These are phyloP conservation scores for Scortechinia acanthostroma DNA, from an alignment of 2,329 filamentous ascomycete species.

Conservation along the genomic window DNA sequence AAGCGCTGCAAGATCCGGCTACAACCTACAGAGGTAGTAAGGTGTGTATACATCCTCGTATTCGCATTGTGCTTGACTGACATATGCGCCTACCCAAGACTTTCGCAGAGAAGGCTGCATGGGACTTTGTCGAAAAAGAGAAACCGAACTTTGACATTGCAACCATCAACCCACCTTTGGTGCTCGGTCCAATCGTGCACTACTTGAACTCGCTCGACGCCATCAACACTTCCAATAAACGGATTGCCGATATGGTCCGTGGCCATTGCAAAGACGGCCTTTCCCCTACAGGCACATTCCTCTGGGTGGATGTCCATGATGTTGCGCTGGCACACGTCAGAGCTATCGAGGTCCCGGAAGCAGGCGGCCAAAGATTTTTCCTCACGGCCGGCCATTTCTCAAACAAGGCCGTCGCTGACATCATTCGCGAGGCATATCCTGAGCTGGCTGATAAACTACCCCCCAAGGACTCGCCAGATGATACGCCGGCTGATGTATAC, in stretches of 20 bases:
- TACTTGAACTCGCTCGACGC: slow-evolving; percentile 54
- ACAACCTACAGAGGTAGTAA: slow-evolving; percentile 31
- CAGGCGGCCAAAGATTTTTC: slow-evolving; percentile 56
- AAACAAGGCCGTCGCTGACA: slow-evolving; percentile 48
- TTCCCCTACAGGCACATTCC: slow-evolving; percentile 45
- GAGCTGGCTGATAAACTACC: slow-evolving; percentile 40
- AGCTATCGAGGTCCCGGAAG: slow-evolving; percentile 45
- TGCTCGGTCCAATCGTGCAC: slow-evolving; percentile 57
- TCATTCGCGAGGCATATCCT: slow-evolving; percentile 45
- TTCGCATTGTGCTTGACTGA: slow-evolving; percentile 7
- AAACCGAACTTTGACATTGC: slow-evolving; percentile 48
- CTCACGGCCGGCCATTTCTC: slow-evolving; percentile 51
- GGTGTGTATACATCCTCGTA: slow-evolving; percentile 30
- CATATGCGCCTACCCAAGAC: slow-evolving; percentile 31
- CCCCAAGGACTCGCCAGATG: slow-evolving; percentile 23
- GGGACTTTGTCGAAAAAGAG: slow-evolving; percentile 51
- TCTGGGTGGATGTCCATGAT: slow-evolving; percentile 55
- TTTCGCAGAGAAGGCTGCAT: slow-evolving; percentile 62
- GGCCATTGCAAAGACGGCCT: slow-evolving; percentile 52
- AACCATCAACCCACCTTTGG: slow-evolving; percentile 54
- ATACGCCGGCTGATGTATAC: slow-evolving; percentile 38
- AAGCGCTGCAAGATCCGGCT: slow-evolving; percentile 17
- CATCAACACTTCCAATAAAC: slow-evolving; percentile 69
- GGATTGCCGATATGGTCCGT: slow-evolving; percentile 54
- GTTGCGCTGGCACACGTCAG: slow-evolving; percentile 58